These are phyloP conservation scores for Allium fistulosum DNA, from an alignment of 106 monocot species.

Conservation along the genomic window DNA sequence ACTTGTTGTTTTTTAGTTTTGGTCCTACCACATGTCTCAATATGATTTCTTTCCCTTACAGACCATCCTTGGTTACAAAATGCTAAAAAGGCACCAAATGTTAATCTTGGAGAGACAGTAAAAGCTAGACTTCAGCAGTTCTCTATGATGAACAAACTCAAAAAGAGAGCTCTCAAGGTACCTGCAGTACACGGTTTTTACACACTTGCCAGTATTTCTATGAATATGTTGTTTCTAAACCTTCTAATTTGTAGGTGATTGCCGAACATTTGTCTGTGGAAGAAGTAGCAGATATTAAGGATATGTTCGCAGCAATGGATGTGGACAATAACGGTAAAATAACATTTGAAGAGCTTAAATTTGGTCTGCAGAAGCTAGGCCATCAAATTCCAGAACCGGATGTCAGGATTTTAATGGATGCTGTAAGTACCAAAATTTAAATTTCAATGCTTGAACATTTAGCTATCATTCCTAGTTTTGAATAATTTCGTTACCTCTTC, in stretches of 20 bases:
- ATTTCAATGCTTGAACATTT: neutral
- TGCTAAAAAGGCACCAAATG: slow-evolving; percentile 42
- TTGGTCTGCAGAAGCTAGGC: slow-evolving; percentile 34
- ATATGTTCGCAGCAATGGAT: slow-evolving; percentile 42
- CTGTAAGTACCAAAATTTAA: slow-evolving; percentile 27
- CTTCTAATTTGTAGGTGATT: slow-evolving; percentile 26
- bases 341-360: slow-evolving; percentile 42
- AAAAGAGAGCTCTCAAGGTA: slow-evolving; percentile 81
- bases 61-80: slow-evolving; percentile 86
- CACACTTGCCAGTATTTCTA: no score
- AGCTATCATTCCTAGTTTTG: neutral
- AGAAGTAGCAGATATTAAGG: slow-evolving; percentile 57
- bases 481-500: no score
- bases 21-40: no score
- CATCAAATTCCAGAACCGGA: slow-evolving; percentile 47
- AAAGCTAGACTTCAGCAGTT: slow-evolving; percentile 65
- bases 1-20: no score
- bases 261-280: slow-evolving; percentile 50
- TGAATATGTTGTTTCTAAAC: no score
- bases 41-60: neutral
- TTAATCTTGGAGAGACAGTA: slow-evolving; percentile 73
- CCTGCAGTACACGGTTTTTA: neutral
- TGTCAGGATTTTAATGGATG: slow-evolving; percentile 45
- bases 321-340: slow-evolving; percentile 34
- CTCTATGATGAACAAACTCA: slow-evolving; percentile 84